Percentiles rank a stretch among this genome's conserved stretches.
phyloP scores from a whole-genome alignment of 257 asterid genomes.

The Jasminum sambac region DNA sequence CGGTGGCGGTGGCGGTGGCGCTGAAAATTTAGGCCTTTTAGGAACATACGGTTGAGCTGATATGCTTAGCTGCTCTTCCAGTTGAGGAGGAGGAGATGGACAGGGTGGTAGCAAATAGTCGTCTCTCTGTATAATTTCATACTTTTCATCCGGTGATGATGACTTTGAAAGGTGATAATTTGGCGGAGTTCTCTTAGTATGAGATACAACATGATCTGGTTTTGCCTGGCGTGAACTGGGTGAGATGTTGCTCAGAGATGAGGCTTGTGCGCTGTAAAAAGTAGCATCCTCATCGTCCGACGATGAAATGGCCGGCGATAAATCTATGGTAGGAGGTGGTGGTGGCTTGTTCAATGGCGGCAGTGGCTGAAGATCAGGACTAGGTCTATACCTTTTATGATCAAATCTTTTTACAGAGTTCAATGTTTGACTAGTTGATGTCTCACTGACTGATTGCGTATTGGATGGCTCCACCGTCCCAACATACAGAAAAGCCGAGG shows the following conservation, averaged over 20 bases:
- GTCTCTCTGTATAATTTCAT: slow-evolving; percentile 69
- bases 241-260: slow-evolving; percentile 68
- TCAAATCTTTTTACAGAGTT: slow-evolving; percentile 64
- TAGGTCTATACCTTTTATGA: slow-evolving; percentile 66
- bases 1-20: slow-evolving; percentile 88
- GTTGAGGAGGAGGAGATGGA: slow-evolving; percentile 25
- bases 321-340: slow-evolving; percentile 57
- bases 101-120: slow-evolving; percentile 53
- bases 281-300: slow-evolving; percentile 83
- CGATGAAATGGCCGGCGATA: slow-evolving; percentile 92
- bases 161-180: slow-evolving; percentile 70
- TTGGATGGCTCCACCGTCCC: slow-evolving; percentile 93
- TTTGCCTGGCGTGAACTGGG: slow-evolving; percentile 46
- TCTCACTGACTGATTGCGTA: slow-evolving; percentile 30
- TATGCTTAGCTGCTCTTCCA: slow-evolving; percentile 28
- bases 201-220: slow-evolving; percentile 45
- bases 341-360: slow-evolving; percentile 85
- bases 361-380: slow-evolving; percentile 97
- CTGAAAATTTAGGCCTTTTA: slow-evolving; percentile 61
- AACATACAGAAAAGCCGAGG: slow-evolving; percentile 76
- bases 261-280: slow-evolving; percentile 91
- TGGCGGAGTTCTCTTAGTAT: slow-evolving; percentile 81
- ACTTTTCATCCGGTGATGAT: slow-evolving; percentile 58
- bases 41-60: slow-evolving; percentile 48
- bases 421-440: slow-evolving; percentile 73